Evolutionary conservation across 2,329 filamentous ascomycete species (phyloP).

Genomic region (Eutypa lata): DNA sequence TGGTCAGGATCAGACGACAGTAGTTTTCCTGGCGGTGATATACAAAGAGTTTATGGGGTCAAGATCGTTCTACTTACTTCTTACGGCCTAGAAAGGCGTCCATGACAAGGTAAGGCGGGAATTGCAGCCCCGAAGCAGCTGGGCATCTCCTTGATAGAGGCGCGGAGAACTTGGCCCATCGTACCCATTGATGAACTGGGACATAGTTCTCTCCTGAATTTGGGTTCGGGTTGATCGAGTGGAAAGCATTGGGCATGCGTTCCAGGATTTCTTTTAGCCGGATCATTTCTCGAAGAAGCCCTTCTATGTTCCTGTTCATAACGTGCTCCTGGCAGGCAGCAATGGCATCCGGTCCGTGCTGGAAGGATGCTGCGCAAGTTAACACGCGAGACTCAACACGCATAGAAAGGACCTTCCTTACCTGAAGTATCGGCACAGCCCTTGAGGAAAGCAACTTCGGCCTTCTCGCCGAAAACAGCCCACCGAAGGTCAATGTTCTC

Average conservation of each 20-base stretch:
- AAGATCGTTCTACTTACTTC: conserved; percentile 23
- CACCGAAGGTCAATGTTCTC: conserved; percentile 53
- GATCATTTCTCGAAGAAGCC: conserved; percentile 47
- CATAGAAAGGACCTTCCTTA: conserved; percentile 9
- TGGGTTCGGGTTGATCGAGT: conserved; percentile 51
- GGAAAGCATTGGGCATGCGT: conserved; percentile 51
- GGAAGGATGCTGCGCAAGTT: conserved; percentile 38
- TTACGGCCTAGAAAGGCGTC: conserved; percentile 52
- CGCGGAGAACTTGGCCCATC: conserved; percentile 49
- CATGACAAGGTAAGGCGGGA: conserved; percentile 52
- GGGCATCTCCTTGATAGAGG: conserved; percentile 49
- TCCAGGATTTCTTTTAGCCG: conserved; percentile 51
- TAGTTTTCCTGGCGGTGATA: not conserved
- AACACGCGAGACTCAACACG: not conserved
- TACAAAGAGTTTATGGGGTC: not conserved
- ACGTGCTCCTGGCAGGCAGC: conserved; percentile 52
- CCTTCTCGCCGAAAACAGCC: conserved; percentile 51
- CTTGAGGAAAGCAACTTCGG: conserved; percentile 50
- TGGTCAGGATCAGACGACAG: too few relatives aligned
- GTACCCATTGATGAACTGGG: conserved; percentile 45
- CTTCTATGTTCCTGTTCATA: conserved; percentile 50
- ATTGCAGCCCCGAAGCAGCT: conserved; percentile 49
- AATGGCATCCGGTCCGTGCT: conserved; percentile 49
- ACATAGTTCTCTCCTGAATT: conserved; percentile 50
- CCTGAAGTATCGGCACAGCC: conserved; percentile 45